Evolutionary conservation across 176 grass and related monocot genomes (phyloP), one percentile per base, ranked within the genome.

Genomic region (Avena eriantha): DNA sequence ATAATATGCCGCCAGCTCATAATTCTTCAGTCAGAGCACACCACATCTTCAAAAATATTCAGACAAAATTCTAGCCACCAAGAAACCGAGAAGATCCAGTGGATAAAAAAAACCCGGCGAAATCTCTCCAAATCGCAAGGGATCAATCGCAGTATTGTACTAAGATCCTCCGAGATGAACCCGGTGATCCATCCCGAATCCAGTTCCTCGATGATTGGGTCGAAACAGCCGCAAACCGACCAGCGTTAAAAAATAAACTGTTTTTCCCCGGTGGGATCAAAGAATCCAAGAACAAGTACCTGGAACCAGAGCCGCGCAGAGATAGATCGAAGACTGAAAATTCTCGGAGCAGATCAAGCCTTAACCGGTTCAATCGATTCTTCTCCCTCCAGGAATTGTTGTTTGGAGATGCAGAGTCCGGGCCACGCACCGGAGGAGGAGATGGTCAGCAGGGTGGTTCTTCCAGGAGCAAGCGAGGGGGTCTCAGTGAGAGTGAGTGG

Each of bases 261-360:
- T 34, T 36, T 11, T 50, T 41, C 39, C 39, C 33, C 18, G n/a
- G 60, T 45, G 75, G 77, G 70, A 85, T 85, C 41, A 71, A 54
- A 69, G 41, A 85, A 85, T 63, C 84, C 23, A 80, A 60, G 81
- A 81, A 34, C 49, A 49, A 51, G 60, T 91, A 91, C 86, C 86
- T 85, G 41, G 35, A 80, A 77, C 16, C 72, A 49, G 39, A 76
- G 67, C 83, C 22, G 1, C 3, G 59, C 24, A 10, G 77, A 77
- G 82, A 88, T 85, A 17, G 86, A 88, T 82, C 41, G 53, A 85
- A 84, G 22, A 16, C 53, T 6, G 8, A 21, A 35, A 53, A 19
- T 35, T 73, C 23, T 71, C 24, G 22, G 8, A 82, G 86, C 86
- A 82, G 86, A 91, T 85, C 86, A 82, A 72, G 60, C 35, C 82